These are phyloP conservation scores for Daldinia concentrica DNA, from an alignment of 495 filamentous ascomycete genomes.

Conservation along the genomic window DNA sequence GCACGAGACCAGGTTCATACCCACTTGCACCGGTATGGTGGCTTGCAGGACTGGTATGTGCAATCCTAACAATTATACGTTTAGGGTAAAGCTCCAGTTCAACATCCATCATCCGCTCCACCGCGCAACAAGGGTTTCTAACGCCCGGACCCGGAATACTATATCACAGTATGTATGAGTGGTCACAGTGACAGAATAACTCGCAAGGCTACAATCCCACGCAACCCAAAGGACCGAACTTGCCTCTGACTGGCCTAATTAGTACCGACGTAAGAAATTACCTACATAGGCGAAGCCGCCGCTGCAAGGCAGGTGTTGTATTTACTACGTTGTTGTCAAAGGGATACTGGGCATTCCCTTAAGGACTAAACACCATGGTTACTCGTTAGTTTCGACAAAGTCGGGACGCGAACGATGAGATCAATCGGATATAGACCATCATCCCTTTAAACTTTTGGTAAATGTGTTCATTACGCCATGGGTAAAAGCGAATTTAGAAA, in stretches of 20 bases:
- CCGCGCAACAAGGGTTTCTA: slow-evolving; percentile 22
- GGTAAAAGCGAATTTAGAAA: slow-evolving; percentile 1
- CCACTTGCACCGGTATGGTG: slow-evolving; percentile 42
- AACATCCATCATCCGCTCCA: slow-evolving; percentile 33
- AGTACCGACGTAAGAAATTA: slow-evolving; percentile 22
- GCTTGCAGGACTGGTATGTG: slow-evolving; percentile 43
- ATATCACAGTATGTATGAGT: slow-evolving; percentile 38
- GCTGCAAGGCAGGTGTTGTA: slow-evolving; percentile 22
- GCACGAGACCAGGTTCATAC: slow-evolving; percentile 38
- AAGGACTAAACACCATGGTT: neutral
- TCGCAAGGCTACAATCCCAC: slow-evolving; percentile 33
- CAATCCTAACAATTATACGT: slow-evolving; percentile 36
- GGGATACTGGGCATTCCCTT: slow-evolving; percentile 2
- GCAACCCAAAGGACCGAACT: slow-evolving; percentile 34
- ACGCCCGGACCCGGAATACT: slow-evolving; percentile 34
- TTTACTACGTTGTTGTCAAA: slow-evolving; percentile 38
- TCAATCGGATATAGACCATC: neutral
- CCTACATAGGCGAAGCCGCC: slow-evolving; percentile 19
- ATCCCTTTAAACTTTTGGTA: slow-evolving; percentile 9
- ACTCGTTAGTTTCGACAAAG: slow-evolving; percentile 3
- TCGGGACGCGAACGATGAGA: slow-evolving; percentile 9
- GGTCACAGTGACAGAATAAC: slow-evolving; percentile 34
- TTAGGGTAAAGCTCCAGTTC: slow-evolving; percentile 34
- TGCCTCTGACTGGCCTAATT: slow-evolving; percentile 24
- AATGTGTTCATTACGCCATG: neutral